phyloP scores from a whole-genome alignment of 2,329 filamentous ascomycete species.

The Kalmusia sp. region DNA sequence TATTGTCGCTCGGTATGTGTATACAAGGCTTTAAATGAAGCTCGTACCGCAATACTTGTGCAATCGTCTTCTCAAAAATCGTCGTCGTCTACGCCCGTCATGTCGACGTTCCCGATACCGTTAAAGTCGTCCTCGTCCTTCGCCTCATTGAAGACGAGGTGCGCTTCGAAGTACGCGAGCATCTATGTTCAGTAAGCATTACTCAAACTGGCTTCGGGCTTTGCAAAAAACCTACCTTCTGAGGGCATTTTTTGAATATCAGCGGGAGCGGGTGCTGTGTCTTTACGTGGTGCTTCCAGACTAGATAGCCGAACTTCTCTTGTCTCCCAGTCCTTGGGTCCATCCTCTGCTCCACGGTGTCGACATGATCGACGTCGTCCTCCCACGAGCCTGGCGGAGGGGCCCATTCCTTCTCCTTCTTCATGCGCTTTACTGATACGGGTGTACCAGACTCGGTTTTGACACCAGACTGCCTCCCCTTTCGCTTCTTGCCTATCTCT shows the following conservation, averaged over 20 bases:
- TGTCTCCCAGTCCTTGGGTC: conserved; percentile 50
- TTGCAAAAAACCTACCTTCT: conserved; percentile 61
- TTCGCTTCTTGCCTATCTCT: conserved; percentile 63
- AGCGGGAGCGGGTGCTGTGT: conserved; percentile 73
- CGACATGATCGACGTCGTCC: conserved; percentile 72
- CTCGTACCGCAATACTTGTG: not conserved
- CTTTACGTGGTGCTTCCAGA: conserved; percentile 77
- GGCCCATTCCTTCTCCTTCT: conserved; percentile 63
- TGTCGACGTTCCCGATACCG: conserved; percentile 20
- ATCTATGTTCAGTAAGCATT: conserved; percentile 28
- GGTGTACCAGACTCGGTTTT: conserved; percentile 34
- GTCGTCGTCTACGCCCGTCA: conserved; percentile 5
- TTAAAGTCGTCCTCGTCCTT: conserved; percentile 16
- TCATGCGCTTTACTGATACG: conserved; percentile 36
- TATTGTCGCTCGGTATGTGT: not conserved
- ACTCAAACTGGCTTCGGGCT: not conserved
- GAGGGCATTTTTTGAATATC: conserved; percentile 78
- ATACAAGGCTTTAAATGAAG: not conserved
- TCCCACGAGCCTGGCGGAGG: conserved; percentile 81
- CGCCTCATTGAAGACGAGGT: conserved; percentile 44
- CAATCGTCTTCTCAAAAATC: not conserved
- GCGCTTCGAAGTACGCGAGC: conserved; percentile 59
- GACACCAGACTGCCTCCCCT: conserved; percentile 34
- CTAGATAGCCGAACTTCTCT: conserved; percentile 71
- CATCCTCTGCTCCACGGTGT: conserved; percentile 71